These are phyloP conservation scores for Diddensiella santjacobensis DNA, from an alignment of 805 yeast genomes.

Conservation along the genomic window DNA sequence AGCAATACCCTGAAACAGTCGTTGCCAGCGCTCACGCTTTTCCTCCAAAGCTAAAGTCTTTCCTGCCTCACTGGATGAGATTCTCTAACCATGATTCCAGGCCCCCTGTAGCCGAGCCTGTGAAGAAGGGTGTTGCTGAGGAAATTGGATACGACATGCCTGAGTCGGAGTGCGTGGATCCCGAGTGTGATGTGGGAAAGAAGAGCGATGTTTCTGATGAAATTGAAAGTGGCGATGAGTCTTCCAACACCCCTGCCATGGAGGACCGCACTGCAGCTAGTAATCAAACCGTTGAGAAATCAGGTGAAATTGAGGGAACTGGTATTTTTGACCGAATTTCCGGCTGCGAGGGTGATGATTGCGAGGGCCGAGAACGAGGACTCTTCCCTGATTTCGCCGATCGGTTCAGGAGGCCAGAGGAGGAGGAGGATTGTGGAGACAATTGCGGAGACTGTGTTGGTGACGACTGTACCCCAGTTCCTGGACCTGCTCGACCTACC, in stretches of 20 bases:
- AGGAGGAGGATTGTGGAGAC: conserved; percentile 6
- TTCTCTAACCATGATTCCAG: background rate
- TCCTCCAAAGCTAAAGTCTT: background rate
- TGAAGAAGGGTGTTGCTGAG: background rate
- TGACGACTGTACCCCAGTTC: conserved; percentile 1
- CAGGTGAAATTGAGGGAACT: background rate
- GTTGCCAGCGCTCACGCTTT: background rate
- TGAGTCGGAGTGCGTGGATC: no score
- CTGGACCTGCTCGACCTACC: conserved; percentile 1
- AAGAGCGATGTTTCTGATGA: background rate
- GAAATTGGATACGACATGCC: background rate
- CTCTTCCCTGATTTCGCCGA: background rate
- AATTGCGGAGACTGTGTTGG: conserved; percentile 10
- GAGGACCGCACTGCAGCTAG: no score
- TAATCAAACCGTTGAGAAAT: background rate
- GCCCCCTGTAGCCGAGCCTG: background rate
- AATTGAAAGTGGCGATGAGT: background rate
- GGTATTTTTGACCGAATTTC: background rate
- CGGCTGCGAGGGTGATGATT: background rate
- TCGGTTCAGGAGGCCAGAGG: conserved; percentile 1
- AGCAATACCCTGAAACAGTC: background rate
- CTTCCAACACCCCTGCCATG: no score
- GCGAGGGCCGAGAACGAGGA: conserved; percentile 3
- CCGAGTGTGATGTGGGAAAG: background rate
- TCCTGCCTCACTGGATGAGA: background rate